These are phyloP conservation scores for Zymoseptoria passerinii DNA, from an alignment of 2,329 filamentous ascomycete species.

Conservation along the genomic window DNA sequence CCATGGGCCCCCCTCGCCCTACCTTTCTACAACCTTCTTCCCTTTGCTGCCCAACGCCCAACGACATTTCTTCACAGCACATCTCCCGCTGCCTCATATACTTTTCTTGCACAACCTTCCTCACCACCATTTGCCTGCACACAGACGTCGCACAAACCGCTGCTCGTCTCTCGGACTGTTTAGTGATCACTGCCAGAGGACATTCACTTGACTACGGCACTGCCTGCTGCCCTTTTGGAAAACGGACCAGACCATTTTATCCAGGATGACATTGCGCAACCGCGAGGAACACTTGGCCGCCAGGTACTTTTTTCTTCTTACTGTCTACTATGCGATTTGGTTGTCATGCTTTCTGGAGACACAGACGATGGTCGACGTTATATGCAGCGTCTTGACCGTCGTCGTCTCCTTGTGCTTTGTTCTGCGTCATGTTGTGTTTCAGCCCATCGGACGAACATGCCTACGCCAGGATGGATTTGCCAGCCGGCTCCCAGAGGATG, in stretches of 20 bases:
- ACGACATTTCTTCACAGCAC: background rate
- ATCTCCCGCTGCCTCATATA: slow-evolving; percentile 1
- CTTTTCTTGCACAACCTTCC: slow-evolving; percentile 1
- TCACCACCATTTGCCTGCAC: background rate
- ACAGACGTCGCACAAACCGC: background rate
- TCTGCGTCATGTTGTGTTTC: slow-evolving; percentile 7
- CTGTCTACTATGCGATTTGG: slow-evolving; percentile 17
- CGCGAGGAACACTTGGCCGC: slow-evolving; percentile 29
- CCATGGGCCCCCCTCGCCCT: slow-evolving; percentile 9
- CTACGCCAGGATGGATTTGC: background rate
- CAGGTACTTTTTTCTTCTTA: slow-evolving; percentile 29
- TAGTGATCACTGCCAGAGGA: background rate
- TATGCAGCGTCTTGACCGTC: slow-evolving; percentile 7
- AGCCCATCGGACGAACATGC: background rate
- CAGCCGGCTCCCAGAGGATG: slow-evolving; percentile 1
- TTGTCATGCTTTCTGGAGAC: slow-evolving; percentile 7
- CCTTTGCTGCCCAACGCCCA: slow-evolving; percentile 13
- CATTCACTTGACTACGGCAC: slow-evolving; percentile 1
- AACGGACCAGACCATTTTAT: slow-evolving; percentile 10
- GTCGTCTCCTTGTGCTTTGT: background rate
- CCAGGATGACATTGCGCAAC: slow-evolving; percentile 33
- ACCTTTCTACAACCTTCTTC: slow-evolving; percentile 12
- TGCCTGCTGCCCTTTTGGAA: slow-evolving; percentile 2
- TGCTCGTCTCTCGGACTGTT: background rate
- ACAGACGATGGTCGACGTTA: slow-evolving; percentile 5